phyloP scores from a whole-genome alignment of 805 yeast genomes.

The Yamadazyma sp. region DNA sequence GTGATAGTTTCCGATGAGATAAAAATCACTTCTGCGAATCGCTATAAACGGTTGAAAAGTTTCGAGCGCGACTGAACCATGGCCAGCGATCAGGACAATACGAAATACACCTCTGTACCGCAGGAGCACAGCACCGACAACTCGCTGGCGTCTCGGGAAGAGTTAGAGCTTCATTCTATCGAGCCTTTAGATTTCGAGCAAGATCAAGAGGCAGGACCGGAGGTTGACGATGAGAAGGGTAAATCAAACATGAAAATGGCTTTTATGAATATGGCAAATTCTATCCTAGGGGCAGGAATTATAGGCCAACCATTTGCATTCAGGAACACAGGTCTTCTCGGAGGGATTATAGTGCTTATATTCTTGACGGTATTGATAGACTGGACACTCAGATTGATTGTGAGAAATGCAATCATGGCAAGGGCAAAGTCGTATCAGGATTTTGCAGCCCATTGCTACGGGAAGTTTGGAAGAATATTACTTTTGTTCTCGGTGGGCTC shows the following conservation, averaged over 20 bases:
- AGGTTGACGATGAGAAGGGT: slow-evolving; percentile 22
- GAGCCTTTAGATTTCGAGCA: slow-evolving; percentile 20
- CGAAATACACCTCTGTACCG: slow-evolving; percentile 8
- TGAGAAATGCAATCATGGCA: slow-evolving; percentile 75
- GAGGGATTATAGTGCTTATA: slow-evolving; percentile 64
- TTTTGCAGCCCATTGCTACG: slow-evolving; percentile 78
- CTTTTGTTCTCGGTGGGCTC: slow-evolving; percentile 77
- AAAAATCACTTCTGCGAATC: neutral
- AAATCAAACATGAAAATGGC: slow-evolving; percentile 68
- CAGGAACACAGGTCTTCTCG: slow-evolving; percentile 72
- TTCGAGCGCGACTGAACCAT: neutral
- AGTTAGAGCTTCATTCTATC: slow-evolving; percentile 21
- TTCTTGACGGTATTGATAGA: slow-evolving; percentile 71
- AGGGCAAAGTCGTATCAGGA: slow-evolving; percentile 82
- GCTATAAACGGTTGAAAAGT: slow-evolving; percentile 1
- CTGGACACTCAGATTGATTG: slow-evolving; percentile 82
- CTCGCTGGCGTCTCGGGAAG: slow-evolving; percentile 11
- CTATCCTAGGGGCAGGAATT: slow-evolving; percentile 93
- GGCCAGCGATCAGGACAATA: neutral
- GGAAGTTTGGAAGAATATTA: slow-evolving; percentile 63
- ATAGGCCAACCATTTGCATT: slow-evolving; percentile 93
- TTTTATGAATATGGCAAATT: slow-evolving; percentile 95
- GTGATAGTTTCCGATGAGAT: no score
- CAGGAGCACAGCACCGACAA: slow-evolving; percentile 1
- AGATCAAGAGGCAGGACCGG: neutral